Evolutionary conservation across 139 green algal species (phyloP).

Genomic region (Chlorella sorokiniana): DNA sequence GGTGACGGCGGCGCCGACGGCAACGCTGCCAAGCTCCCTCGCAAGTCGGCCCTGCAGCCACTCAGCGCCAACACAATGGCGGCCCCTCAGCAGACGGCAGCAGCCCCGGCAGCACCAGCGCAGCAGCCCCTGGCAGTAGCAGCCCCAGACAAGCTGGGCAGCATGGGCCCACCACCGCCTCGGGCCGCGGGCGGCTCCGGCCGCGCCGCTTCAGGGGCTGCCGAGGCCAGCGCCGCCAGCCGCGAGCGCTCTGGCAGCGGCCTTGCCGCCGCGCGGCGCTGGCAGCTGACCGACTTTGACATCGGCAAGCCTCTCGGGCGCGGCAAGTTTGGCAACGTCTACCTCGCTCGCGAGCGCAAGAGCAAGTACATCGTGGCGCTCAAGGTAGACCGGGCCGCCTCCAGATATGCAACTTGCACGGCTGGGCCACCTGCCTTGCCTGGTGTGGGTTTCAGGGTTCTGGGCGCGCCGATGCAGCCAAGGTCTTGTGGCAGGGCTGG

Average conservation of each 20-base stretch:
- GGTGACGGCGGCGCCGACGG: background rate
- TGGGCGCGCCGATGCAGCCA: no score
- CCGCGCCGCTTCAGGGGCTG: background rate
- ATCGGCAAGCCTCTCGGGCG: slow-evolving; percentile 94
- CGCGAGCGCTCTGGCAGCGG: slow-evolving; percentile 11
- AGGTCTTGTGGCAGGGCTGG: no score
- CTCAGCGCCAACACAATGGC: slow-evolving; percentile 25
- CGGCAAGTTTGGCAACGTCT: slow-evolving; percentile 99
- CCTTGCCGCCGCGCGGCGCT: slow-evolving; percentile 46
- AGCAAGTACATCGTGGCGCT: slow-evolving; percentile 95
- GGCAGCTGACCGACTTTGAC: slow-evolving; percentile 95
- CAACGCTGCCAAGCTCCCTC: background rate
- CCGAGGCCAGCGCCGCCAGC: background rate
- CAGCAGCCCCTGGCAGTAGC: background rate
- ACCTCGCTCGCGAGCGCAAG: slow-evolving; percentile 93
- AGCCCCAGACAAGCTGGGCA: background rate
- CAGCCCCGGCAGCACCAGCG: background rate
- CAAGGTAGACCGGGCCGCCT: slow-evolving; percentile 71
- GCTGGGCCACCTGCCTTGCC: no score
- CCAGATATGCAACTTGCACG: background rate
- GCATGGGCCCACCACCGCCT: slow-evolving; percentile 50
- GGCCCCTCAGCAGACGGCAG: background rate
- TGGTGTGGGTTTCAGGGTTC: no score
- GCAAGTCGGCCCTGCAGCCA: slow-evolving; percentile 38
- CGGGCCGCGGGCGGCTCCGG: background rate